phyloP scores from a whole-genome alignment of 495 filamentous ascomycete genomes.

The Aspergillus olivimuriae region DNA sequence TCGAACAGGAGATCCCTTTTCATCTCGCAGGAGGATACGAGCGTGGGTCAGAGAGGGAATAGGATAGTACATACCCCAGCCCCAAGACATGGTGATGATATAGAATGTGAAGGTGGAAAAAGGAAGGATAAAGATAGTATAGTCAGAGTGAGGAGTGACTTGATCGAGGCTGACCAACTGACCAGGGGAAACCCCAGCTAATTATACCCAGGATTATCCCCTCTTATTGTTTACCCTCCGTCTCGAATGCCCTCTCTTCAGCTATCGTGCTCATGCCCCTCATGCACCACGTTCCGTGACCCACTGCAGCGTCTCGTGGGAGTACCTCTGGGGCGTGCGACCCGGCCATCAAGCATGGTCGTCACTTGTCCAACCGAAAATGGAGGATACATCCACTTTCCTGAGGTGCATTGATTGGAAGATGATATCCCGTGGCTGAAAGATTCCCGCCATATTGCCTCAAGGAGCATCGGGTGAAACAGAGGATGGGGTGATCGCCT shows the following conservation, averaged over 20 bases:
- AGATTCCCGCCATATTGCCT: neutral
- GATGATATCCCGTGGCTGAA: neutral
- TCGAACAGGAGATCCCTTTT: neutral
- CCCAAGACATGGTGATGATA: slow-evolving; percentile 28
- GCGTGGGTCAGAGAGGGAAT: neutral
- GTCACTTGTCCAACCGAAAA: too few relatives aligned
- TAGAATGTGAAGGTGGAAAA: slow-evolving; percentile 8
- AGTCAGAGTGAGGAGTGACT: neutral
- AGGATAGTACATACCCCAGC: slow-evolving; percentile 35
- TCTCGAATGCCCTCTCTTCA: too few relatives aligned
- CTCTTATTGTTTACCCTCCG: too few relatives aligned
- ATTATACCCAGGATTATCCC: too few relatives aligned
- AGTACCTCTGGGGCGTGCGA: too few relatives aligned
- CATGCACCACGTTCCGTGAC: too few relatives aligned
- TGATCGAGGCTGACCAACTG: neutral
- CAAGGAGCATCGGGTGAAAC: neutral
- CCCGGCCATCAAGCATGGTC: too few relatives aligned
- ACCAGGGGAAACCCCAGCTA: too few relatives aligned
- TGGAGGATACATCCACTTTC: slow-evolving; percentile 4
- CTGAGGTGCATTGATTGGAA: neutral
- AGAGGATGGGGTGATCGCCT: neutral
- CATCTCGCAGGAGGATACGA: neutral
- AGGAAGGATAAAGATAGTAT: slow-evolving; percentile 5
- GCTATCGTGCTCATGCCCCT: too few relatives aligned
- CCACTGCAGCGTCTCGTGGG: too few relatives aligned